Percentiles rank a stretch among this genome's conserved stretches.
phyloP scores from a whole-genome alignment of 805 yeast genomes.

The Isabelozyma heimii region DNA sequence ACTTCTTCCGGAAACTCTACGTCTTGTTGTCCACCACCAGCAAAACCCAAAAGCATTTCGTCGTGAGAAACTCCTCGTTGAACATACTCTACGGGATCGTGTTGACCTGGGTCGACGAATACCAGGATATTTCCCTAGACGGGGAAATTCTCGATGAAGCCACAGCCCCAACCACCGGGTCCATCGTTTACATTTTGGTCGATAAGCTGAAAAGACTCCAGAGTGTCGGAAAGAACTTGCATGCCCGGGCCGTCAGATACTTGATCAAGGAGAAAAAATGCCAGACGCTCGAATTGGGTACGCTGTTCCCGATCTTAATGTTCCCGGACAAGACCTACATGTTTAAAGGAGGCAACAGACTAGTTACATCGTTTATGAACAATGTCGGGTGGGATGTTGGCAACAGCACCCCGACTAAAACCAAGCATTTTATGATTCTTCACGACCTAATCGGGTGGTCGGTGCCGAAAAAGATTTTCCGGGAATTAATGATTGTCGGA shows the following conservation, averaged over 20 bases:
- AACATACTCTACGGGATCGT: constrained; percentile 54
- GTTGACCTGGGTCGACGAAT: constrained; percentile 49
- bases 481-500: constrained; percentile 56
- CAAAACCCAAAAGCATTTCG: constrained; percentile 45
- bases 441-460: constrained; percentile 45
- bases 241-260: constrained; percentile 51
- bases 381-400: constrained; percentile 41
- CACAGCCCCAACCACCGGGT: constrained; percentile 28
- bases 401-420: constrained; percentile 8
- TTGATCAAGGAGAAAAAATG: constrained; percentile 44
- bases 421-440: constrained; percentile 38
- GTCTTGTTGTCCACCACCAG: constrained; percentile 26
- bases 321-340: constrained; percentile 23
- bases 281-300: constrained; percentile 38
- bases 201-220: constrained; percentile 53
- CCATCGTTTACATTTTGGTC: constrained; percentile 47
- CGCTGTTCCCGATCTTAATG: constrained; percentile 46
- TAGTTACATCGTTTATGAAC: constrained; percentile 29
- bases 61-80: constrained; percentile 54
- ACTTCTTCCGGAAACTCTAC: constrained; percentile 26
- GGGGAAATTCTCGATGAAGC: constrained; percentile 8
- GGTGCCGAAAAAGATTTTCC: constrained; percentile 52
- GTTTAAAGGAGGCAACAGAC: constrained; percentile 11
- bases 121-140: constrained; percentile 9
- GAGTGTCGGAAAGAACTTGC: constrained; percentile 54